Conservation (phyloP, 106 monocot genomes). For the Gastrodia elata region DNA sequence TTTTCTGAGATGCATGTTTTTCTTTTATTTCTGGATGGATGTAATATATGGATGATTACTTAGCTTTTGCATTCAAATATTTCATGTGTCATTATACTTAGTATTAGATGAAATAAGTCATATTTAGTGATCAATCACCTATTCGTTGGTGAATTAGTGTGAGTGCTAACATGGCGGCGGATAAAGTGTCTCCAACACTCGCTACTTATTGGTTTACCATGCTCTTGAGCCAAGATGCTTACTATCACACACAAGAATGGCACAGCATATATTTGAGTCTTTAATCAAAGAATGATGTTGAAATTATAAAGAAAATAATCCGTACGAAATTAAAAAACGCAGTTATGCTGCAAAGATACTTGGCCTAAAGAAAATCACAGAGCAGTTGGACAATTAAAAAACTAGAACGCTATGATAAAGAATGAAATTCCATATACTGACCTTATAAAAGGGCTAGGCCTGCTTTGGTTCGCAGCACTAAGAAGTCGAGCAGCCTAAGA, state of each 20-base stretch:
- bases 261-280: background rate
- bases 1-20: no score
- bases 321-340: background rate
- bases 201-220: background rate
- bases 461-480: slow-evolving; percentile 20
- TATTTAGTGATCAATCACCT: no score
- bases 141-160: no score
- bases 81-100: no score
- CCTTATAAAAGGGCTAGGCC: slow-evolving; percentile 11
- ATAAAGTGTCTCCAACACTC: no score
- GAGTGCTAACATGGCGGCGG: no score
- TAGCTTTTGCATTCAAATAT: no score
- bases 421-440: background rate
- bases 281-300: background rate
- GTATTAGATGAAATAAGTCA: no score
- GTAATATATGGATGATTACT: no score
- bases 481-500: slow-evolving; percentile 15
- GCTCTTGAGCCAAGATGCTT: no score
- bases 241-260: background rate
- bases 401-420: background rate
- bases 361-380: background rate
- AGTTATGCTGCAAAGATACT: background rate
- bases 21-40: no score
- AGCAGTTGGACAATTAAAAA: background rate
- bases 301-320: background rate